Conservation (phyloP, 768 basidiomycete species). For the Artomyces pyxidatus region DNA sequence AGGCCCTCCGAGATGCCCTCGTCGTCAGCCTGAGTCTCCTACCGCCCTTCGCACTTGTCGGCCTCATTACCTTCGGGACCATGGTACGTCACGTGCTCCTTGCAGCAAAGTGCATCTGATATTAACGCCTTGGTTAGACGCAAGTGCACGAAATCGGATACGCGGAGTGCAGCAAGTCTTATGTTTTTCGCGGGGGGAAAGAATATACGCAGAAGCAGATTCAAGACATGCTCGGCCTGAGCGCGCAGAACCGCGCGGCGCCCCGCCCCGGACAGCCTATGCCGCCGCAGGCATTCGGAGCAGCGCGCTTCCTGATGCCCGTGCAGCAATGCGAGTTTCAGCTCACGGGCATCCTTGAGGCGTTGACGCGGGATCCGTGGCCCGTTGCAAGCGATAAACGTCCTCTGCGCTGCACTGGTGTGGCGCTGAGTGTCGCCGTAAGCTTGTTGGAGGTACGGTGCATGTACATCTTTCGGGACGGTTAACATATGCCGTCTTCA, state of each 20-base stretch:
- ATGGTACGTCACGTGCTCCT: constrained; percentile 55
- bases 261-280: constrained; percentile 81
- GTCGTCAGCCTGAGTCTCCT: constrained; percentile 90
- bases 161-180: constrained; percentile 92
- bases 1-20: constrained; percentile 90
- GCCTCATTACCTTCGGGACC: constrained; percentile 92
- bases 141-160: constrained; percentile 99
- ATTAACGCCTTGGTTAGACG: too few species aligned
- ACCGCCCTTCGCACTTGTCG: constrained; percentile 91
- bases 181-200: constrained; percentile 97
- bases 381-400: constrained; percentile 94
- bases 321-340: constrained; percentile 93
- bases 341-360: constrained; percentile 86
- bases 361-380: constrained; percentile 89
- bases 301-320: constrained; percentile 87
- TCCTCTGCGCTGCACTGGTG: constrained; percentile 89
- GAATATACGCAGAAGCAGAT: constrained; percentile 96
- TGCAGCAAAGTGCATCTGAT: too few species aligned
- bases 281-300: constrained; percentile 74
- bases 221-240: constrained; percentile 94
- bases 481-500: constrained; percentile 14
- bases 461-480: background rate
- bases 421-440: constrained; percentile 88
- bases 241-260: constrained; percentile 69
- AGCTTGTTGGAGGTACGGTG: constrained; percentile 73